Evolutionary conservation across 352 stramenopile genomes (phyloP), one percentile per base, ranked within the genome.

Genomic region (Phytophthora sojae): DNA sequence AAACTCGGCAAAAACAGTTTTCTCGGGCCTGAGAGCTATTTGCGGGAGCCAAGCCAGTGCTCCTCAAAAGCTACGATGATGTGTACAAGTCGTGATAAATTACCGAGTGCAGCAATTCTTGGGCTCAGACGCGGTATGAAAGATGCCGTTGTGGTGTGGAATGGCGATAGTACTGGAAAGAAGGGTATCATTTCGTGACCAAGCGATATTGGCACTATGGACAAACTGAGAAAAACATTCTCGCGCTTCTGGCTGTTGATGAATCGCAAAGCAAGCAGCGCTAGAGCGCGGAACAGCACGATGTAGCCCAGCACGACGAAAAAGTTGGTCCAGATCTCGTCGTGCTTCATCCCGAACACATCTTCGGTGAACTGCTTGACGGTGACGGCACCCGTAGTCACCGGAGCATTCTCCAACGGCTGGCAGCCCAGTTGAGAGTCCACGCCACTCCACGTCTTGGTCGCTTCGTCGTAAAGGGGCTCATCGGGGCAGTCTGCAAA

Each of bases 261-360:
- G 39, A 81, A 88, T 2, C 79, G 76, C 53, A 90, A 64, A 8
- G 74, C 68, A 2, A 90, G 47, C 12, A 89, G 60, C 25, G 70
- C 82, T 2, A 90, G 42, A 0, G 88, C 6, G 6, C 80, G 80
- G 32, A 85, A 82, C 23, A 85, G 21, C 19, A 76, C 66, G 49
- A 89, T 86, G 57, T 69, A 86, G 19, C 50, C 77, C 50, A 87
- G 35, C 9, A 86, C 63, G 21, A 80, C 42, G 49, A 19, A 53
- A n/a, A 83, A 81, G 55, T 87, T 84, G 14, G 49, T 63, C 67
- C 72, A 75, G 35, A 86, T 80, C 21, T 90, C 72, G 53, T 86
- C 66, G 71, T 86, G 73, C 54, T 86, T 77, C 64, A 88, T 86
- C 11, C 73, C 61, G 26, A 88, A 90, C 2, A 82, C 72, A 25